These are phyloP conservation scores for Eucalyptus regnans DNA, from an alignment of 345 rosid genomes.

Conservation along the genomic window DNA sequence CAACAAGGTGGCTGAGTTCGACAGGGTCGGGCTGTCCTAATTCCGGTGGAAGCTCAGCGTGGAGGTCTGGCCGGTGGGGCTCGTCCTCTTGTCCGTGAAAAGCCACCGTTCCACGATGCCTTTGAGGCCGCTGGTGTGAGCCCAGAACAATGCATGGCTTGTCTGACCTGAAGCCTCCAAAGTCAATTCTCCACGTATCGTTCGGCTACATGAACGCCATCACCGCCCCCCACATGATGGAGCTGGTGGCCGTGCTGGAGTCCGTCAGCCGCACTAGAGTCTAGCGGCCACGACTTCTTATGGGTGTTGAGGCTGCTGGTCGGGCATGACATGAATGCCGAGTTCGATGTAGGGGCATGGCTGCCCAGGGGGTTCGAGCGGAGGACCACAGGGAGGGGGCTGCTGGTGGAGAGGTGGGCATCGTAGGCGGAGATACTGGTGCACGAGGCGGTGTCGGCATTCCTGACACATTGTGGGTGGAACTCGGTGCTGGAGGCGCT, in stretches of 20 bases:
- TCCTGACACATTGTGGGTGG: conserved; percentile 80
- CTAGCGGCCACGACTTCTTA: conserved; percentile 38
- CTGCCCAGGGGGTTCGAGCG: conserved; percentile 44
- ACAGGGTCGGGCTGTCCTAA: conserved; percentile 29
- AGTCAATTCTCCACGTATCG: conserved; percentile 44
- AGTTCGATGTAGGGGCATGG: conserved; percentile 29
- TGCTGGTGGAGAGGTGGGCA: conserved; percentile 54
- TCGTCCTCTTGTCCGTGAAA: conserved; percentile 21
- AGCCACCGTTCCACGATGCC: neutral
- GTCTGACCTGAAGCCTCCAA: conserved; percentile 52
- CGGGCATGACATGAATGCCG: conserved; percentile 36
- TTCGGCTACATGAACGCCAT: conserved; percentile 65
- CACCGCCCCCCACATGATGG: conserved; percentile 38
- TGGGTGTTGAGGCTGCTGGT: conserved; percentile 72
- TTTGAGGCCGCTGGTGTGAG: neutral
- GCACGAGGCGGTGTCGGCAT: conserved; percentile 36
- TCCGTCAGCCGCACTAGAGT: conserved; percentile 26
- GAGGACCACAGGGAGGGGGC: conserved; percentile 26
- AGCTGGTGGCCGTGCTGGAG: conserved; percentile 46
- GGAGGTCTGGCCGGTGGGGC: conserved; percentile 55
- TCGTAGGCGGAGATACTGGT: conserved; percentile 51
- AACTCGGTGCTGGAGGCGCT: conserved; percentile 57
- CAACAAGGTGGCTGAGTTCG: conserved; percentile 51
- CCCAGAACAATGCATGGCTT: conserved; percentile 10
- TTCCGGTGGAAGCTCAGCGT: conserved; percentile 24